A percentile compares a stretch with the other conserved stretches of the same genome.
These are phyloP conservation scores for Leccinum olivaceopallidum DNA, from an alignment of 768 basidiomycete species.

Conservation along the genomic window DNA sequence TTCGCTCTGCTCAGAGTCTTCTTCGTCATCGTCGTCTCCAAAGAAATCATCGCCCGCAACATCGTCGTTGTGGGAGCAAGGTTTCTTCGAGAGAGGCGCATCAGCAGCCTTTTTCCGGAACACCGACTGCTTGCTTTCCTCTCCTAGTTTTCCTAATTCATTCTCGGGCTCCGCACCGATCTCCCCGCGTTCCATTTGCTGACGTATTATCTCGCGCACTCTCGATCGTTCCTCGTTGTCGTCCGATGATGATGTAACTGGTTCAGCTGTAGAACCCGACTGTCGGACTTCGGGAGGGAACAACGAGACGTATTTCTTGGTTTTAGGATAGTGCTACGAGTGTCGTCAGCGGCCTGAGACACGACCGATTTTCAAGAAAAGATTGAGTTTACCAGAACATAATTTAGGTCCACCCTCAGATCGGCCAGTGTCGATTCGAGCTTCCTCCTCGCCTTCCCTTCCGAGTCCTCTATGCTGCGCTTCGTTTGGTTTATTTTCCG, in stretches of 20 bases:
- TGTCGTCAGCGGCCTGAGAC: constrained; percentile 5
- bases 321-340: constrained; percentile 76
- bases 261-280: constrained; percentile 10
- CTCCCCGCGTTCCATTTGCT: constrained; percentile 60
- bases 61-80: constrained; percentile 10
- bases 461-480: constrained; percentile 44
- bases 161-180: constrained; percentile 62
- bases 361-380: not conserved
- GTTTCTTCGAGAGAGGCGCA: constrained; percentile 3
- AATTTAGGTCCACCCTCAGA: constrained; percentile 87
- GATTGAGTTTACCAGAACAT: constrained; percentile 64
- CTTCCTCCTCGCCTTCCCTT: constrained; percentile 38
- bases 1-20: constrained; percentile 17
- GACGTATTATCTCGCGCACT: constrained; percentile 58
- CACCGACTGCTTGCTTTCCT: constrained; percentile 6
- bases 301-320: constrained; percentile 86
- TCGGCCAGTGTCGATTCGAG: constrained; percentile 53
- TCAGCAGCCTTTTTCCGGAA: constrained; percentile 7
- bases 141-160: constrained; percentile 23
- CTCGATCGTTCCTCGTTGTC: constrained; percentile 55
- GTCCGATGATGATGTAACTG: constrained; percentile 12
- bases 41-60: constrained; percentile 29
- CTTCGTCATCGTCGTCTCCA: constrained; percentile 28
- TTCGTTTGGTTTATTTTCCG: constrained; percentile 76
- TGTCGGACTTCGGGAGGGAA: constrained; percentile 67